These are phyloP conservation scores for Mortierella claussenii DNA, from an alignment of 192 early-diverging fungal species.

Conservation along the genomic window DNA sequence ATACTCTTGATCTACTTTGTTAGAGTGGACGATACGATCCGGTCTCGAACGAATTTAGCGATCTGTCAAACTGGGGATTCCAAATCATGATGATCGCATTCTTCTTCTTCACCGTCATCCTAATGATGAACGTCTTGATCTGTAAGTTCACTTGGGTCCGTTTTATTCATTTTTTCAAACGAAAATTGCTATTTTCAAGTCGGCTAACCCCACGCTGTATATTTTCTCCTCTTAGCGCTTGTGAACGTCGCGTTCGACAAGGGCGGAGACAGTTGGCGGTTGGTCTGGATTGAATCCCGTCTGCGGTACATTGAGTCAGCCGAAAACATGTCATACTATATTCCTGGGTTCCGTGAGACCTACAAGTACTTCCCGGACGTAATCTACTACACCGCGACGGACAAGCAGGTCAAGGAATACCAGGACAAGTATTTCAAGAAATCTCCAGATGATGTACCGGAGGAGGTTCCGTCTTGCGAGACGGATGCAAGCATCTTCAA, in stretches of 20 bases:
- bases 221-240: conserved; percentile 11
- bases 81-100: conserved; percentile 27
- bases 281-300: conserved; percentile 28
- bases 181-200: neutral
- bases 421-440: too few relatives aligned
- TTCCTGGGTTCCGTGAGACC: conserved; percentile 24
- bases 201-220: neutral
- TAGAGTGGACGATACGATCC: conserved; percentile 27
- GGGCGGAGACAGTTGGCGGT: conserved; percentile 32
- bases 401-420: conserved; percentile 9
- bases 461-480: too few relatives aligned
- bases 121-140: conserved; percentile 33
- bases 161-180: neutral
- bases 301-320: conserved; percentile 32
- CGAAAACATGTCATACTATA: conserved; percentile 40
- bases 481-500: too few relatives aligned
- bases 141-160: conserved; percentile 7
- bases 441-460: too few relatives aligned
- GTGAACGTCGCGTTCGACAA: conserved; percentile 30
- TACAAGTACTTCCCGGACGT: conserved; percentile 15
- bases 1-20: neutral
- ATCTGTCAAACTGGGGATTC: conserved; percentile 13
- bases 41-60: neutral
- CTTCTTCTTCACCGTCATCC: conserved; percentile 32
- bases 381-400: conserved; percentile 22